A percentile compares a stretch with the other conserved stretches of the same genome.
Evolutionary conservation across 495 filamentous ascomycete species (phyloP).

Genomic region (Aspergillus baeticus): DNA sequence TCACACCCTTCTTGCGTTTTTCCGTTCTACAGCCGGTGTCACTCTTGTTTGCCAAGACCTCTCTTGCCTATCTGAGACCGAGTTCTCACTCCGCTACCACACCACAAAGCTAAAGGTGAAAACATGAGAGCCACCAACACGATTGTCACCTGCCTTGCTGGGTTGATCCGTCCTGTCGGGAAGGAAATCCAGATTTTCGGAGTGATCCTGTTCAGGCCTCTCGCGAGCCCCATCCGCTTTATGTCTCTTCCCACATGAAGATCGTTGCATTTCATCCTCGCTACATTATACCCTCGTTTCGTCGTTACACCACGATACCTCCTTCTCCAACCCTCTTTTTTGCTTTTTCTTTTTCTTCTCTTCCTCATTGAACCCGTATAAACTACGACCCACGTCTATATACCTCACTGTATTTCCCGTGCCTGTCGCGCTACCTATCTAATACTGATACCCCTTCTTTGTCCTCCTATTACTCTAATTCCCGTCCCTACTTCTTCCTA

Average conservation of each 20-base stretch:
- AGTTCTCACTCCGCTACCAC: no score
- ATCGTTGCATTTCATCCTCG: background rate
- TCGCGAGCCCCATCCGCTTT: no score
- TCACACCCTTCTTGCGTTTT: background rate
- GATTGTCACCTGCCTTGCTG: background rate
- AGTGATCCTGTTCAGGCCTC: no score
- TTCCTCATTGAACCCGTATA: background rate
- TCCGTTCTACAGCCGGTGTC: background rate
- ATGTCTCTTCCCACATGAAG: background rate
- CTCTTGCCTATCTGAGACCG: background rate
- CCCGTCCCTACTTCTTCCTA: background rate
- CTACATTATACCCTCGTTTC: constrained; percentile 2
- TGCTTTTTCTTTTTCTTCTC: background rate
- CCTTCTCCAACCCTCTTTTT: background rate
- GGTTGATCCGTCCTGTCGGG: no score
- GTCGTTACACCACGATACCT: background rate
- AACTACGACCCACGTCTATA: background rate
- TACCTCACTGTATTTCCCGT: background rate
- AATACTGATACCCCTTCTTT: constrained; percentile 13
- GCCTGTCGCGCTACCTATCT: background rate
- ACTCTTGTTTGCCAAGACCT: background rate
- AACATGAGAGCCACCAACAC: no score
- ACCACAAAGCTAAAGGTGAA: no score
- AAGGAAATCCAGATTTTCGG: no score
- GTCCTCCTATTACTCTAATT: background rate